A percentile compares a stretch with the other conserved stretches of the same genome.
phyloP scores from a whole-genome alignment of 73 alveolate species.

The Blepharisma stoltei region DNA sequence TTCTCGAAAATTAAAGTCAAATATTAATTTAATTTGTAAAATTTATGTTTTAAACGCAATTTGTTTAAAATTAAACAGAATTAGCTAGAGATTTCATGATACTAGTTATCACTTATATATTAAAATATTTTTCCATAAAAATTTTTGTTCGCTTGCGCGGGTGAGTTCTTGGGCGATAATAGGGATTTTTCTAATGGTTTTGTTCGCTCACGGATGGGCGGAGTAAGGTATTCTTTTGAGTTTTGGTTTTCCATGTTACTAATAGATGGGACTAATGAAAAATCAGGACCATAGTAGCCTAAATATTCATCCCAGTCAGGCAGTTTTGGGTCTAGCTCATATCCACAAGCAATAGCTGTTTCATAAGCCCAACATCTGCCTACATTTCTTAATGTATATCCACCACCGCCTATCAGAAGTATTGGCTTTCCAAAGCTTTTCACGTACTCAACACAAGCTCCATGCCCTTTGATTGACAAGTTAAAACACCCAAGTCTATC shows the following conservation, averaged over 20 bases:
- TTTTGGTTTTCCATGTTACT: constrained; percentile 12
- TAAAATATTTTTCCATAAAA: too few species aligned
- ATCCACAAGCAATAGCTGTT: constrained; percentile 87
- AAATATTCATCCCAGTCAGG: constrained; percentile 58
- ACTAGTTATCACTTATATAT: too few species aligned
- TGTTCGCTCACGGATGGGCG: too few species aligned
- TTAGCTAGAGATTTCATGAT: too few species aligned
- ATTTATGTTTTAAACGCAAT: too few species aligned
- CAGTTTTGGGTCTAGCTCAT: constrained; percentile 64
- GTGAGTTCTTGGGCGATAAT: too few species aligned
- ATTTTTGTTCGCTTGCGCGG: too few species aligned
- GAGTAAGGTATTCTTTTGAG: constrained; percentile 7
- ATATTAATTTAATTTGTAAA: too few species aligned
- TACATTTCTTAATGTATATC: constrained; percentile 94
- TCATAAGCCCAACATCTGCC: constrained; percentile 99
- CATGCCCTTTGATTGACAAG: constrained; percentile 95
- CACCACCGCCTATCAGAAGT: constrained; percentile 98
- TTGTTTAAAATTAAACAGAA: too few species aligned
- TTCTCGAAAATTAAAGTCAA: too few species aligned
- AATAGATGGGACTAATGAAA: constrained; percentile 42
- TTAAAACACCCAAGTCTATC: constrained; percentile 89
- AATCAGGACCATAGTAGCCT: constrained; percentile 75
- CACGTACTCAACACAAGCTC: constrained; percentile 83
- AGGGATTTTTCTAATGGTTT: too few species aligned
- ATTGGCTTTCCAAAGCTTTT: constrained; percentile 85